Conservation (phyloP, 176 grass and related monocot species). For the Eragrostis curvula region DNA sequence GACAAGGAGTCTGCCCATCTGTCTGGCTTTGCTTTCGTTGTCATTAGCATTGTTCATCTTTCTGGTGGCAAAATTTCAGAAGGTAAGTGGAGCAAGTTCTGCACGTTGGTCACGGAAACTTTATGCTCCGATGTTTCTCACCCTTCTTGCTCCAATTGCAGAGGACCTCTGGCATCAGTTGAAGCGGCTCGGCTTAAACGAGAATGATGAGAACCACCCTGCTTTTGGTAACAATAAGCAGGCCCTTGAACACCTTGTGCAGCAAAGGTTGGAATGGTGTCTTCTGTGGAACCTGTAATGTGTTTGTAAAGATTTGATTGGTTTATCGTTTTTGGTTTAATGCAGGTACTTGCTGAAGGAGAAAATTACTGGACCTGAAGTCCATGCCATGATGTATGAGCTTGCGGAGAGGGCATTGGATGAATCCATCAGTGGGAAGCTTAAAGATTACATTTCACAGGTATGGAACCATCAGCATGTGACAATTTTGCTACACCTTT, state of each 20-base stretch:
- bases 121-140: neutral
- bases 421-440: conserved; percentile 57
- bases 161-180: conserved; percentile 94
- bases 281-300: neutral
- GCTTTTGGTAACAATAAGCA: conserved; percentile 80
- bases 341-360: conserved; percentile 86
- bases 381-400: conserved; percentile 74
- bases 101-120: neutral
- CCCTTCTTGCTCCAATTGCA: conserved; percentile 26
- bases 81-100: conserved; percentile 49
- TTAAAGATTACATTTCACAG: conserved; percentile 82
- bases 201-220: conserved; percentile 63
- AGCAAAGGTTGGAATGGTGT: conserved; percentile 65
- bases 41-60: conserved; percentile 72
- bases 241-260: conserved; percentile 75
- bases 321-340: conserved; percentile 11
- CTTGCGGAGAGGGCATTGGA: conserved; percentile 93
- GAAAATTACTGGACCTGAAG: conserved; percentile 83
- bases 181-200: conserved; percentile 67
- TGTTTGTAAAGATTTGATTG: neutral
- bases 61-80: conserved; percentile 71
- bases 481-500: neutral
- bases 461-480: conserved; percentile 41
- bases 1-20: conserved; percentile 65
- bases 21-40: conserved; percentile 74